phyloP scores from a whole-genome alignment of 768 basidiomycete species.

The Macrolepiota fuliginosa region DNA sequence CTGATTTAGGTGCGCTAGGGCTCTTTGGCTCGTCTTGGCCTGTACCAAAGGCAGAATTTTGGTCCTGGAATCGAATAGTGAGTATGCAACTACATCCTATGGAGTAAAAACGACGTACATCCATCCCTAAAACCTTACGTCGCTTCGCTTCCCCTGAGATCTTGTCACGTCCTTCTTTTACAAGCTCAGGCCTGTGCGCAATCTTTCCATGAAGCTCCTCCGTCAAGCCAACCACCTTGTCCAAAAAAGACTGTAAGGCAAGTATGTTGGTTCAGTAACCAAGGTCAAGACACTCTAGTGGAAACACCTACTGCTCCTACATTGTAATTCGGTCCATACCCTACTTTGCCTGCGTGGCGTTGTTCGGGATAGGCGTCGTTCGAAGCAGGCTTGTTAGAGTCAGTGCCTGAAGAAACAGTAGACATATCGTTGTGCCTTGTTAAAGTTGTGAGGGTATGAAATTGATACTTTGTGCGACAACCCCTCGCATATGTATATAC shows the following conservation, averaged over 20 bases:
- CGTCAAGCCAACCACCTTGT: slow-evolving; percentile 7
- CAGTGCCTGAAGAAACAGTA: background rate
- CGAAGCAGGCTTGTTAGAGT: background rate
- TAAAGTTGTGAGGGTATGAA: too few relatives aligned
- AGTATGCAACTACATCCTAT: background rate
- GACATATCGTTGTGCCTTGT: background rate
- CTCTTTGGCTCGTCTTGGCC: background rate
- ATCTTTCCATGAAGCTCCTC: slow-evolving; percentile 15
- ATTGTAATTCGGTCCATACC: slow-evolving; percentile 7
- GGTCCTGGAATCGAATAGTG: background rate
- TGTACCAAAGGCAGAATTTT: background rate
- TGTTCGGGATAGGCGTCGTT: slow-evolving; percentile 3
- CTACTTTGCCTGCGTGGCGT: slow-evolving; percentile 11
- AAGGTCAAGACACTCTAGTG: background rate
- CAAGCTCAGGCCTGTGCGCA: slow-evolving; percentile 10
- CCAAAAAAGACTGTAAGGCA: background rate
- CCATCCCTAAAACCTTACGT: background rate
- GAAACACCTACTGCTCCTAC: background rate
- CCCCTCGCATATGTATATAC: background rate
- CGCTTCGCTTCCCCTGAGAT: slow-evolving; percentile 7
- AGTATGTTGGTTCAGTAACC: background rate
- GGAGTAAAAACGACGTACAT: background rate
- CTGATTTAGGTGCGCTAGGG: background rate
- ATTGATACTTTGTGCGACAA: too few relatives aligned
- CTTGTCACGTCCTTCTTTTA: slow-evolving; percentile 7